Percentiles rank a stretch among this genome's conserved stretches.
Conservation (phyloP, 805 yeast species). For the Ogataea nitratoaversa region DNA sequence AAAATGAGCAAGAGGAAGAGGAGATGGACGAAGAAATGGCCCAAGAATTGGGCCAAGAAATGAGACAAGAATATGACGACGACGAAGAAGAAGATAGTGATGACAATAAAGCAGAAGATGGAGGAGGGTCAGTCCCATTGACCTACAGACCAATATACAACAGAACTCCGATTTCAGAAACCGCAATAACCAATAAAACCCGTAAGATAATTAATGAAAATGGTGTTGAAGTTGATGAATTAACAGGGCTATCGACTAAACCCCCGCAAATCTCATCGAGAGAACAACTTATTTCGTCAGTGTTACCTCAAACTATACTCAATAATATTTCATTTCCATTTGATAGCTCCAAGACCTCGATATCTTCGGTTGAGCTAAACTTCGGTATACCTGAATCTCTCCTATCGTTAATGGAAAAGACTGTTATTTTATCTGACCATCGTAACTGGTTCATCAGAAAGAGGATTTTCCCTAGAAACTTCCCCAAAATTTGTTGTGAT, state of each 20-base stretch:
- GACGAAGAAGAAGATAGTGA: background rate
- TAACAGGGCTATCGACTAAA: constrained; percentile 16
- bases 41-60: constrained; percentile 1
- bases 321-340: constrained; percentile 20
- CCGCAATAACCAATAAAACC: background rate
- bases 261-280: constrained; percentile 9
- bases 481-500: constrained; percentile 53
- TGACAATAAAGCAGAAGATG: background rate
- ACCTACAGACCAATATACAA: background rate
- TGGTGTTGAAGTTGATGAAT: constrained; percentile 10
- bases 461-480: constrained; percentile 47
- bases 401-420: constrained; percentile 41
- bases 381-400: constrained; percentile 47
- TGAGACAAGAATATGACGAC: background rate
- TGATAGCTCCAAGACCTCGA: constrained; percentile 4
- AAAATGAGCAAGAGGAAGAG: constrained; percentile 9
- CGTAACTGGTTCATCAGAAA: constrained; percentile 41
- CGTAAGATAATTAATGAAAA: constrained; percentile 2
- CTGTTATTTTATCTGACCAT: constrained; percentile 47
- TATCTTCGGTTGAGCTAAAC: constrained; percentile 34
- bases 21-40: constrained; percentile 7
- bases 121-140: background rate
- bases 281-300: constrained; percentile 7
- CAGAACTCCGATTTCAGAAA: background rate
- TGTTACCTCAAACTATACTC: constrained; percentile 1